Percentiles rank a stretch among this genome's conserved stretches.
Evolutionary conservation across 306 rosid species (phyloP).

Genomic region (Medicago lupulina): DNA sequence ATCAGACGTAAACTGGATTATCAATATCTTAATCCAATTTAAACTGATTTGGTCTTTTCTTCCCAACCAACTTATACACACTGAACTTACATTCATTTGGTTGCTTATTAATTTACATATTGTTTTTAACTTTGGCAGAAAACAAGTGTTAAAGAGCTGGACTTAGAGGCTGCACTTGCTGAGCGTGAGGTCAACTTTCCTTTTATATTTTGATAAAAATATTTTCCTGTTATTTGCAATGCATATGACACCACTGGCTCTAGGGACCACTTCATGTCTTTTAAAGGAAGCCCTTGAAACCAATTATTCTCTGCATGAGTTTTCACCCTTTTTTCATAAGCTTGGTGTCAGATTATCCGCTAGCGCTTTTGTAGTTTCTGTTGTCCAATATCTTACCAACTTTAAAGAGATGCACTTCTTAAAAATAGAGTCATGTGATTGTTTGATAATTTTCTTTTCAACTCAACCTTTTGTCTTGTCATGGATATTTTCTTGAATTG

Average conservation of each 20-base stretch:
- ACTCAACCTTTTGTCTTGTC: constrained; percentile 25
- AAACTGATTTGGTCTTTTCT: not conserved
- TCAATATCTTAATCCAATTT: not conserved
- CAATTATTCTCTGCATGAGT: constrained; percentile 7
- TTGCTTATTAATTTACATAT: constrained; percentile 42
- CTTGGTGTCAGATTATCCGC: constrained; percentile 1
- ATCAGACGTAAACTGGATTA: not conserved
- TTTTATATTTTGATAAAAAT: constrained; percentile 1
- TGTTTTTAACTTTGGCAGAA: constrained; percentile 64
- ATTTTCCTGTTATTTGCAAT: not conserved
- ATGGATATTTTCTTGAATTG: constrained; percentile 22
- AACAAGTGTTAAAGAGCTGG: constrained; percentile 89
- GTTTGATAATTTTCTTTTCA: constrained; percentile 26
- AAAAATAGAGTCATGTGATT: not conserved
- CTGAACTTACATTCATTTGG: constrained; percentile 30
- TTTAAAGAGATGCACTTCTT: not conserved
- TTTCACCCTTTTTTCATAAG: constrained; percentile 11
- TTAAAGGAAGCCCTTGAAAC: constrained; percentile 7
- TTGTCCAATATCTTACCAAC: constrained; percentile 16
- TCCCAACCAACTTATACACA: not conserved
- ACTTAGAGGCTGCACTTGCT: constrained; percentile 82
- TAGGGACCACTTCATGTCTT: constrained; percentile 7
- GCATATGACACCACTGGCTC: constrained; percentile 28
- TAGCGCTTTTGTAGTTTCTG: constrained; percentile 7
- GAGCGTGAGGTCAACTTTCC: constrained; percentile 82